Evolutionary conservation across 306 rosid species (phyloP).

Genomic region (Purshia tridentata): DNA sequence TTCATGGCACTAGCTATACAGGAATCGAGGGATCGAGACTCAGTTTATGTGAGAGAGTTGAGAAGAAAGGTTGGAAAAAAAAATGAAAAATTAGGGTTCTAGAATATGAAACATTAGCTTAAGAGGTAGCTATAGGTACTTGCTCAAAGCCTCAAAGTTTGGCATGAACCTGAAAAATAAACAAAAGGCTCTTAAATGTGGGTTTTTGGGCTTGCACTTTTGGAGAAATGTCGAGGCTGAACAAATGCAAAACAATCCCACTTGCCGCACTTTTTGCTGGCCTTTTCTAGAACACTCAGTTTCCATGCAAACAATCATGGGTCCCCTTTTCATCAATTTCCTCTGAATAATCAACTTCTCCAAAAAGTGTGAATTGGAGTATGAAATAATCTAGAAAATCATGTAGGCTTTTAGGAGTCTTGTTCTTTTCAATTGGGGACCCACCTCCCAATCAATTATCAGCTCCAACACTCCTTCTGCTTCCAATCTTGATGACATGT

Average conservation of each 20-base stretch:
- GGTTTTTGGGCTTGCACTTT: conserved; percentile 37
- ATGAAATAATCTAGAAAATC: conserved; percentile 27
- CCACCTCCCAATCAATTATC: conserved; percentile 34
- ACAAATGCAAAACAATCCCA: conserved; percentile 55
- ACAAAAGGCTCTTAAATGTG: conserved; percentile 40
- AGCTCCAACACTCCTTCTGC: conserved; percentile 42
- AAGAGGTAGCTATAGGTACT: too few relatives aligned
- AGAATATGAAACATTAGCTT: too few relatives aligned
- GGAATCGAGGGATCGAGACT: too few relatives aligned
- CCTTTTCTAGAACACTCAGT: conserved; percentile 56
- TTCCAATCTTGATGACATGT: conserved; percentile 55
- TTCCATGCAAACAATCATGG: conserved; percentile 48
- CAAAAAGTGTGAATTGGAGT: conserved; percentile 9
- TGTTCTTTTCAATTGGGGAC: conserved; percentile 51
- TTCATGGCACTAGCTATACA: too few relatives aligned
- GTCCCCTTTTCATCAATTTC: conserved; percentile 56
- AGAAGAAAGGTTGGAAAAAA: too few relatives aligned
- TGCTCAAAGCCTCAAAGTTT: not conserved
- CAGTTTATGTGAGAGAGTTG: not conserved
- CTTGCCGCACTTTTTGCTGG: conserved; percentile 71
- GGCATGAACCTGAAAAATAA: conserved; percentile 29
- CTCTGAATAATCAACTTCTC: conserved; percentile 27
- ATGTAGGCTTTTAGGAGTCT: conserved; percentile 33
- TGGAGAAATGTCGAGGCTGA: conserved; percentile 40
- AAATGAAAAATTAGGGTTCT: too few relatives aligned